Conservation (phyloP, 208 protist genomes). For the Wallacemonas sp. region DNA sequence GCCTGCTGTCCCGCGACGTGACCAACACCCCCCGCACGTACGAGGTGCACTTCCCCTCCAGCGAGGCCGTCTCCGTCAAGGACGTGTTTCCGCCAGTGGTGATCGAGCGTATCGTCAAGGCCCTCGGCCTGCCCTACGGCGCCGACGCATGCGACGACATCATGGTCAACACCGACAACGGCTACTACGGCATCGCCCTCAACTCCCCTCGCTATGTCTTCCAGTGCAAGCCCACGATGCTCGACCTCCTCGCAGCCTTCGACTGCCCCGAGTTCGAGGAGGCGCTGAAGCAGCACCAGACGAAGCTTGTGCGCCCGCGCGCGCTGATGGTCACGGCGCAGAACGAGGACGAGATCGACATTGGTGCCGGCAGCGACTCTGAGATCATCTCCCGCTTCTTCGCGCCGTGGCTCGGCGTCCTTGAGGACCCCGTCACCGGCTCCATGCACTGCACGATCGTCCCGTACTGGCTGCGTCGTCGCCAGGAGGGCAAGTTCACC, state of each 20-base stretch:
- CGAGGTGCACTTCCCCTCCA: conserved; percentile 65
- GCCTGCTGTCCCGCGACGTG: conserved; percentile 17
- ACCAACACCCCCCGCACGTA: conserved; percentile 41
- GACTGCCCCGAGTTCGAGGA: conserved; percentile 24
- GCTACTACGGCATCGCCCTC: conserved; percentile 49
- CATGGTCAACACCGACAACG: conserved; percentile 25
- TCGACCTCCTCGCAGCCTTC: conserved; percentile 33
- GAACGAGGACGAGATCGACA: conserved; percentile 32
- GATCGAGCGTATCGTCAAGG: conserved; percentile 28
- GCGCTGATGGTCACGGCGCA: conserved; percentile 40
- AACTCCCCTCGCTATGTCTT: conserved; percentile 33
- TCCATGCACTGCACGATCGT: conserved; percentile 39
- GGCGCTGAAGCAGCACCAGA: conserved; percentile 31
- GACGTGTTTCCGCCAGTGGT: conserved; percentile 28
- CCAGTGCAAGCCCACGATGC: conserved; percentile 30
- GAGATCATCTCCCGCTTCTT: conserved; percentile 77
- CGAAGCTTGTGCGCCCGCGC: conserved; percentile 25
- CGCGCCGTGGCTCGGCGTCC: conserved; percentile 56
- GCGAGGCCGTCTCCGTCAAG: conserved; percentile 43
- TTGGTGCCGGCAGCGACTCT: conserved; percentile 24
- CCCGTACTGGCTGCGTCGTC: conserved; percentile 59
- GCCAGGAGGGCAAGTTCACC: conserved; percentile 36
- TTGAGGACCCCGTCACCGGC: conserved; percentile 74
- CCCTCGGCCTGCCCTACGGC: conserved; percentile 43
- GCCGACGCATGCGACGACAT: conserved; percentile 47